Evolutionary conservation across 1,284 basidiomycete genomes (phyloP).

Genomic region (Rhodotorula glutinis): DNA sequence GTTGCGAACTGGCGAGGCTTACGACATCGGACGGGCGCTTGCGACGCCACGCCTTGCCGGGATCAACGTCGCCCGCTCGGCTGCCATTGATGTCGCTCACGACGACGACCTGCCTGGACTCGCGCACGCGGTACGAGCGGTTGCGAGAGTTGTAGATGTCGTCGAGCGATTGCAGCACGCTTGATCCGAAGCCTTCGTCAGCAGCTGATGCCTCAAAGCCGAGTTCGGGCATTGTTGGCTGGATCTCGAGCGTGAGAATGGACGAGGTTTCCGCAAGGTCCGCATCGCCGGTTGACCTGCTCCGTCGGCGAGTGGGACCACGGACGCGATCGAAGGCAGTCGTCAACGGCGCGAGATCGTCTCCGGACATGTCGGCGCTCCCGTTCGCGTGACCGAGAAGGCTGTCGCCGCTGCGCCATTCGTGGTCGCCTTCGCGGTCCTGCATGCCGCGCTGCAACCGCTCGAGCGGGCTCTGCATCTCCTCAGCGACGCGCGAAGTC

Average conservation of each 20-base stretch:
- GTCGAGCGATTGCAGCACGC: slow-evolving; percentile 31
- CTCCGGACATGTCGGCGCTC: neutral
- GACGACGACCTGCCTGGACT: slow-evolving; percentile 30
- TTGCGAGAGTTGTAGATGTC: slow-evolving; percentile 39
- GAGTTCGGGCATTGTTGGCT: slow-evolving; percentile 31
- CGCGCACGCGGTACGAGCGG: slow-evolving; percentile 36
- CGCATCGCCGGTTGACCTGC: slow-evolving; percentile 29
- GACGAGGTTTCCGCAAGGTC: slow-evolving; percentile 22
- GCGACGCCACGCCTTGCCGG: slow-evolving; percentile 79
- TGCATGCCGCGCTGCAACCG: slow-evolving; percentile 25
- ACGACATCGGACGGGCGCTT: slow-evolving; percentile 91
- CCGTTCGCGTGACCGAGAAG: slow-evolving; percentile 19
- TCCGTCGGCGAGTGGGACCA: slow-evolving; percentile 6
- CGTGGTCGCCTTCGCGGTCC: neutral
- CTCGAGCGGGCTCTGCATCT: slow-evolving; percentile 35
- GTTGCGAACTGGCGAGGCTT: neutral
- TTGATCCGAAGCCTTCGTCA: slow-evolving; percentile 14
- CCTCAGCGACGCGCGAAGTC: slow-evolving; percentile 26
- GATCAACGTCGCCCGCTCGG: slow-evolving; percentile 70
- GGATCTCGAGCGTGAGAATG: slow-evolving; percentile 1
- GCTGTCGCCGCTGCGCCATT: slow-evolving; percentile 25
- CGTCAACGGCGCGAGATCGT: neutral
- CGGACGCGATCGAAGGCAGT: neutral
- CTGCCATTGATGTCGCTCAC: slow-evolving; percentile 25
- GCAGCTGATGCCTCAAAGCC: slow-evolving; percentile 23